Percentiles rank a stretch among this genome's conserved stretches.
Evolutionary conservation across 805 yeast species (phyloP).

Genomic region (Torulaspora quercuum): DNA sequence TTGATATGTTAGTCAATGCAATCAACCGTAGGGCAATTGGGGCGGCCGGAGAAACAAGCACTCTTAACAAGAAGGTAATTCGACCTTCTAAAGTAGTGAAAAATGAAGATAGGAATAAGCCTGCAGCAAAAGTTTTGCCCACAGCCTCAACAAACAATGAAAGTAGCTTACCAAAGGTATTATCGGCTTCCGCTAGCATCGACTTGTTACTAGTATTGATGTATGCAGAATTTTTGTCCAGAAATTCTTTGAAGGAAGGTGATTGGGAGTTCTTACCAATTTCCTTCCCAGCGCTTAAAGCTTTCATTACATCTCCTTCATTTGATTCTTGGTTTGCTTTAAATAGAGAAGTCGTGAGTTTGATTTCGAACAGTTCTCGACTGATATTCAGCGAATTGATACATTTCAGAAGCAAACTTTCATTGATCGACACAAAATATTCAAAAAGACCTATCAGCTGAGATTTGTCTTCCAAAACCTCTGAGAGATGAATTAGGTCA

Average conservation of each 20-base stretch:
- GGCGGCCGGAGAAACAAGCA: constrained; percentile 52
- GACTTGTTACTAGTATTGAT: constrained; percentile 35
- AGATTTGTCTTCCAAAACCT: constrained; percentile 40
- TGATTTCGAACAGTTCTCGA: constrained; percentile 55
- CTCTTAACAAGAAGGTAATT: constrained; percentile 57
- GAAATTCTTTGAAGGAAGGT: constrained; percentile 33
- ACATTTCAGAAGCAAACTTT: constrained; percentile 40
- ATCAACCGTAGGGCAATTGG: constrained; percentile 56
- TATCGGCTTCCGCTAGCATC: constrained; percentile 32
- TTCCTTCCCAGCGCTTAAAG: constrained; percentile 25
- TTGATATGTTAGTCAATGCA: constrained; percentile 44
- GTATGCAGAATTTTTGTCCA: constrained; percentile 29
- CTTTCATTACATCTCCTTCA: constrained; percentile 35
- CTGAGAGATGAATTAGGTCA: constrained; percentile 40
- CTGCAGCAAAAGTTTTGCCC: constrained; percentile 33
- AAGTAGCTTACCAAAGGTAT: constrained; percentile 43
- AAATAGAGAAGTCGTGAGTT: constrained; percentile 60
- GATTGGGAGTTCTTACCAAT: constrained; percentile 23
- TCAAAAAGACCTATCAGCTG: constrained; percentile 41
- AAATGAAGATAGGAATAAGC: constrained; percentile 34
- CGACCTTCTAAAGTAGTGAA: constrained; percentile 44
- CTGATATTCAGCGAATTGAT: constrained; percentile 38
- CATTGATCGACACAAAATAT: constrained; percentile 37
- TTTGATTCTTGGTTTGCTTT: constrained; percentile 24
- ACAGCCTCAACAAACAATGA: constrained; percentile 47